Evolutionary conservation across 352 stramenopile species (phyloP), one percentile per base, ranked within the genome.

Genomic region (Pythium periplocum): DNA sequence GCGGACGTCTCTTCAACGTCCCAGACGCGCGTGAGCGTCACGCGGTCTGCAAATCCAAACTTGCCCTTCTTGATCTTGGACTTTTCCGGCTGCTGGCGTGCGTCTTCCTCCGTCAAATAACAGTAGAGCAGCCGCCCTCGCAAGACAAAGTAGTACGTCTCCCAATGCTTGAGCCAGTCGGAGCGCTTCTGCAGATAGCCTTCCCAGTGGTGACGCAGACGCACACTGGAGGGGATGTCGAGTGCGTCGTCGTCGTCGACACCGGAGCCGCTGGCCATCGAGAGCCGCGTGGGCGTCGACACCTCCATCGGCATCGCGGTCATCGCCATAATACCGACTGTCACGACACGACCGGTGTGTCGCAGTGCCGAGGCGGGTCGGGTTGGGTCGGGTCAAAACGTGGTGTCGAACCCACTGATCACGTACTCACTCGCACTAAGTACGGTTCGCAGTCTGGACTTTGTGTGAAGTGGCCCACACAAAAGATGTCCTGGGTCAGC

Each of bases 1-100:
- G 52, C 45, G 5, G 51, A 31, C 6, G 50, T 66, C 45, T 90
- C 78, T 35, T 89, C 79, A 2, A 94, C 68, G 54, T 91, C 75
- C 70, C 75, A 90, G 5, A 81, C 83, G 43, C 78, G 78, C 46
- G 80, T 71, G 58, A 92, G 76, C 38, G 71, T 76, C 7, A 94
- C 82, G 52, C 83, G 78, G 52, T 92, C 78, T 4, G 81, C 79
- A 41, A 94, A 94, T 17, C 77, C 81, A 34, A 94, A 92, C 52
- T 90, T 90, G 51, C 83, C 83, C 48, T 94, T 91, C 59, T 94
- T 94, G 64, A 94, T 94, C 65, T 88, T 89, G 45, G 83, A 94
- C 55, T 94, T 94, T 51, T 76, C 79, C 2, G 83, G 85, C 57
- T 89, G 77, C 7, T 73, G 69, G 9, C 71, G 73, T 33, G 76